Base-by-base conservation (phyloP, 106 monocot species). In the Allium fistulosum region DNA sequence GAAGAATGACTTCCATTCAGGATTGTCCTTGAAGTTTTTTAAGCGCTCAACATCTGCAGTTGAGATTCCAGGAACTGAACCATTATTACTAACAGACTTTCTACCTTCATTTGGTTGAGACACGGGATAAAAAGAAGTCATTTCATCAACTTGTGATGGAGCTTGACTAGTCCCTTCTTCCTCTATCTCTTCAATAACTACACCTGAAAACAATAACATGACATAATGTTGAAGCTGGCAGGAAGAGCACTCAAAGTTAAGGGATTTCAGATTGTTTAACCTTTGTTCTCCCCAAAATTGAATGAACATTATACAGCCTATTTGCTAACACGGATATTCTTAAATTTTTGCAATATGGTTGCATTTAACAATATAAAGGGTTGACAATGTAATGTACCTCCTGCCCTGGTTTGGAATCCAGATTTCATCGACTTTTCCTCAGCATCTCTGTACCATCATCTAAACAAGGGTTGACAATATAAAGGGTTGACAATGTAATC, bases 141-240 rank as follows among this genome's bases (percentile, higher is more conserved):
- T 69, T 76, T 45, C 26, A 51, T 70, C 51, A 49, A 16, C 58
- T 22, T 70, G 69, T 70, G 81, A 69, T 82, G 77, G 58, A 16
- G 50, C 18, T 26, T 73, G 37, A 47, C n/a, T 12, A 16, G 58
- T 45, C 15, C 76, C 87, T 12, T 86, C 84, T 68, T 88, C 96
- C 17, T 69, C 63, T 48, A 91, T 84, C 79, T 97, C 92, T 80
- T 97, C 96, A 75, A 97, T 90, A 58, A 86, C 75, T 27, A 92
- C 12, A 66, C 93, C 90, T 90, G 68, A 47, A 53, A 61, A 52
- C 10, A 15, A 46, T 46, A 67, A 18, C 37, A 37, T 37, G 2
- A 37, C 37, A 37, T 37, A 37, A 37, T 37, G 37, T 37, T 37
- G 37, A 37, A 5, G 37, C 37, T 37, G 37, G 5, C 4, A 37